phyloP scores from a whole-genome alignment of 2,329 filamentous ascomycete genomes.

The Nigrograna mackinnonii region DNA sequence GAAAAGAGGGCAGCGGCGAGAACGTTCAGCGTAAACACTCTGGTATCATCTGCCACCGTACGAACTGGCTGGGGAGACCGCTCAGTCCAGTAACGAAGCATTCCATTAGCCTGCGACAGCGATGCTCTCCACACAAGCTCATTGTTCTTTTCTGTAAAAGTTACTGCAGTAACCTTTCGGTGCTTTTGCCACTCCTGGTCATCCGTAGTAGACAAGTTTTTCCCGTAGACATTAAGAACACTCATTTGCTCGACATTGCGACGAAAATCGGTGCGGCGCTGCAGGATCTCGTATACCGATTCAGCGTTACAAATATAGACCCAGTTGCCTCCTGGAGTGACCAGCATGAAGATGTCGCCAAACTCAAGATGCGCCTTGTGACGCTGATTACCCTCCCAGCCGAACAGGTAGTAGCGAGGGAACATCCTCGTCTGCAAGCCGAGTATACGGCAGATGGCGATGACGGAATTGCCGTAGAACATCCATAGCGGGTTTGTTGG shows the following conservation, averaged over 20 bases:
- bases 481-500: constrained; percentile 12
- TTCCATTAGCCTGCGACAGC: constrained; percentile 14
- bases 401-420: constrained; percentile 12
- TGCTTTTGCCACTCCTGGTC: constrained; percentile 27
- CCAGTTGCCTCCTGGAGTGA: constrained; percentile 12
- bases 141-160: constrained; percentile 29
- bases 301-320: constrained; percentile 14
- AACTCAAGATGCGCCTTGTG: constrained; percentile 12
- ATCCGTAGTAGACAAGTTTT: constrained; percentile 22
- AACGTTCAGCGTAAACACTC: constrained; percentile 15
- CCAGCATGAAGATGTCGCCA: constrained; percentile 15
- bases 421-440: background rate
- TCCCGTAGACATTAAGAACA: constrained; percentile 23
- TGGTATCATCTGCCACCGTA: constrained; percentile 8
- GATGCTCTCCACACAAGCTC: constrained; percentile 24
- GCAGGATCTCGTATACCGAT: constrained; percentile 11
- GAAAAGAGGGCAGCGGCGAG: constrained; percentile 13
- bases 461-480: constrained; percentile 2
- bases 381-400: constrained; percentile 17
- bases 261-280: constrained; percentile 12
- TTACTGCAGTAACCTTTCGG: constrained; percentile 20
- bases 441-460: background rate
- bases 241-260: constrained; percentile 16
- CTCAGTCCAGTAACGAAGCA: constrained; percentile 19
- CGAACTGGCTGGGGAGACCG: constrained; percentile 3